Evolutionary conservation across 495 filamentous ascomycete genomes (phyloP).

Genomic region (Parathielavia appendiculata): DNA sequence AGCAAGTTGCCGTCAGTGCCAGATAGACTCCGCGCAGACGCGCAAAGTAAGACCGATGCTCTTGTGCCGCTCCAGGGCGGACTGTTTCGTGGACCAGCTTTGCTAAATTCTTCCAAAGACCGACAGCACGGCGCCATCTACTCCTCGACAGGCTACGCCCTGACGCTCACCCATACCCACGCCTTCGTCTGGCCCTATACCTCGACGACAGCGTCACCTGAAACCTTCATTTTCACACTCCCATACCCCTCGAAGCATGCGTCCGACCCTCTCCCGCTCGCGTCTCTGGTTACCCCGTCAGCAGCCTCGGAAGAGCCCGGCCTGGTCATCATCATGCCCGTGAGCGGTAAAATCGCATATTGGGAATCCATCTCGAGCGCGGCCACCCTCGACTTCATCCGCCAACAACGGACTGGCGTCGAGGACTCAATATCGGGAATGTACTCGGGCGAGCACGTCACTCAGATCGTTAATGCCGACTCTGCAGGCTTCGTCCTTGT

Average conservation of each 20-base stretch:
- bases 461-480: slow-evolving; percentile 72
- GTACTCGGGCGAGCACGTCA: slow-evolving; percentile 70
- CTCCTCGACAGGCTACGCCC: slow-evolving; percentile 62
- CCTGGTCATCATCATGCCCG: slow-evolving; percentile 75
- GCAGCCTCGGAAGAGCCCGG: slow-evolving; percentile 71
- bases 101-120: slow-evolving; percentile 34
- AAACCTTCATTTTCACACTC: slow-evolving; percentile 70
- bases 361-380: slow-evolving; percentile 92
- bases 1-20: slow-evolving; percentile 78
- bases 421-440: slow-evolving; percentile 67
- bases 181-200: slow-evolving; percentile 89
- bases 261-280: slow-evolving; percentile 67
- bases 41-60: slow-evolving; percentile 49
- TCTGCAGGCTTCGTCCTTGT: slow-evolving; percentile 75
- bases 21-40: slow-evolving; percentile 59
- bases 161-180: slow-evolving; percentile 70
- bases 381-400: slow-evolving; percentile 65
- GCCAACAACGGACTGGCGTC: slow-evolving; percentile 70
- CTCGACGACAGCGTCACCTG: slow-evolving; percentile 55
- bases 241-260: slow-evolving; percentile 62
- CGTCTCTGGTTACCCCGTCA: slow-evolving; percentile 68
- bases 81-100: slow-evolving; percentile 4
- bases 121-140: slow-evolving; percentile 61
- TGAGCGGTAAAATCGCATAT: slow-evolving; percentile 77
- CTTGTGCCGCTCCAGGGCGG: slow-evolving; percentile 24